Conservation (phyloP, 805 yeast genomes). For the Kazachstania viticola region DNA sequence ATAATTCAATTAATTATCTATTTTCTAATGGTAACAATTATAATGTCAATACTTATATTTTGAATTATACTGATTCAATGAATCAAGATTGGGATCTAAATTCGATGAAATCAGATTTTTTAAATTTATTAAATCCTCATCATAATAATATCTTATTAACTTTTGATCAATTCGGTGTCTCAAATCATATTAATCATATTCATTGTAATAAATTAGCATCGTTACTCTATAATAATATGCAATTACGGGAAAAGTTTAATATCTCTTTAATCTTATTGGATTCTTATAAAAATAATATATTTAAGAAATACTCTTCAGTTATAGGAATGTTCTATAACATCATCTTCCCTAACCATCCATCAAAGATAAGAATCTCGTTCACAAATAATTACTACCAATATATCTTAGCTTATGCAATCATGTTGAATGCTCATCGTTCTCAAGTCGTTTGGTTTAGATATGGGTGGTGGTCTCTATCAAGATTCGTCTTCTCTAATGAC, state of each 20-base stretch:
- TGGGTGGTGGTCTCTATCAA: conserved; percentile 70
- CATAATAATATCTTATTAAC: conserved; percentile 38
- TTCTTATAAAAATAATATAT: conserved; percentile 4
- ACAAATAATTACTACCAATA: conserved; percentile 26
- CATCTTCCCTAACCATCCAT: background rate
- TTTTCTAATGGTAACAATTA: conserved; percentile 6
- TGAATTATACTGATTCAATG: conserved; percentile 59
- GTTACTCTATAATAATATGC: background rate
- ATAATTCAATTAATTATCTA: conserved; percentile 14
- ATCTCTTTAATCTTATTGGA: background rate
- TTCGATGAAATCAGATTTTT: conserved; percentile 11
- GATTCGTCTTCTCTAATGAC: conserved; percentile 71
- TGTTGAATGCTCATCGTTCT: conserved; percentile 71
- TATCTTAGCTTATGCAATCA: conserved; percentile 44
- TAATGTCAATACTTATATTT: conserved; percentile 18
- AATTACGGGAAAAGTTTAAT: background rate
- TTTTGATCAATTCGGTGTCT: conserved; percentile 75
- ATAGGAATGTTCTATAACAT: conserved; percentile 1
- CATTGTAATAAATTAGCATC: conserved; percentile 44
- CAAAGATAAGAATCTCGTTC: conserved; percentile 8
- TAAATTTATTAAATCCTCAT: conserved; percentile 1
- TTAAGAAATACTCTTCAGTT: conserved; percentile 15
- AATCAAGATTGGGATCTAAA: conserved; percentile 46
- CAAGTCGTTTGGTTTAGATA: conserved; percentile 95
- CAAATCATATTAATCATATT: conserved; percentile 79